Evolutionary conservation across 164 flowering plant genomes (phyloP), one percentile per base, ranked within the genome.

Genomic region (Brasenia schreberi): DNA sequence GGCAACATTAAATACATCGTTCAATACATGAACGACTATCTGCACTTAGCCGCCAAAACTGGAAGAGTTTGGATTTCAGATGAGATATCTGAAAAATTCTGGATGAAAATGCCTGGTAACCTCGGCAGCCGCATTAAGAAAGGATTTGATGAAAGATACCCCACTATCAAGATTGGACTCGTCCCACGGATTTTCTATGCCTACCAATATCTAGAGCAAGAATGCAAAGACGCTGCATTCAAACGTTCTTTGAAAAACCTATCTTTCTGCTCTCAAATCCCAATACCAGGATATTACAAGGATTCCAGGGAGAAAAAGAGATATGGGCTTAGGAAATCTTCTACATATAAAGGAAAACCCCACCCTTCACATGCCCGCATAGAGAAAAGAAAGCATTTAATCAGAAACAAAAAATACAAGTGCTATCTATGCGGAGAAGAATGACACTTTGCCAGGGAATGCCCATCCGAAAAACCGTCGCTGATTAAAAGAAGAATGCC

Each of bases 361-460:
- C 27, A 23, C 27, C 27, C 0, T 0, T 23, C 27, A 0, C 27
- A 23, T 2, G 27, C 27, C 2, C 0, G 27, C 0, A 2, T 23
- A 2, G 27, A 23, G 27, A 23, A 23, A 23, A 23, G 27, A 23
- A 23, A 23, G 27, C n/a, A 23, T 23, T 2, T 23, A 0, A 0
- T 23, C 27, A 0, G 27, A 23, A 23, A 23, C 27, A 23, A 23
- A 2, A 23, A 23, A 23, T 23, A 2, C 27, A 23, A 23, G 2
- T 23, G 27, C 27, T 23, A 23, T 23, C 2, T 23, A 2, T 23
- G 27, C 27, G 27, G 27, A 23, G 27, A 61, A 0, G 52, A 33
- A 42, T 1, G 64, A 10, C 70, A 67, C 43, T 67, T 67, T 67
- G 70, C 70, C 0, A 1, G 58, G 19, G 70, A 61, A 7, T 67